phyloP scores from a whole-genome alignment of 164 flowering plant genomes.

The Chloranthus sessilifolius region DNA sequence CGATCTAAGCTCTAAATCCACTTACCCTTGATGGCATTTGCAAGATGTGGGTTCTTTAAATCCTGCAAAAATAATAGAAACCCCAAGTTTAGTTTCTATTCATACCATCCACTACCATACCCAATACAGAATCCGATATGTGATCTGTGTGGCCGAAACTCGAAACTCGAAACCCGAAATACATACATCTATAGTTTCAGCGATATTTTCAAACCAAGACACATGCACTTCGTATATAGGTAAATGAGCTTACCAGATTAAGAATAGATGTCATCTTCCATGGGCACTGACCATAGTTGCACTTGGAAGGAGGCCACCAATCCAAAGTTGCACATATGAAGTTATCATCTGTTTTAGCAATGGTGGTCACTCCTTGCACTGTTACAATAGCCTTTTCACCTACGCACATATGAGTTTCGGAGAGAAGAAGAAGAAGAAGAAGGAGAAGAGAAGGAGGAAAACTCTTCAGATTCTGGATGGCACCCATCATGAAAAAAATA shows the following conservation, averaged over 20 bases:
- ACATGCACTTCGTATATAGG: too few relatives aligned
- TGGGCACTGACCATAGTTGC: constrained; percentile 26
- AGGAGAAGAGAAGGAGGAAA: too few relatives aligned
- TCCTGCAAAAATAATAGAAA: constrained; percentile 37
- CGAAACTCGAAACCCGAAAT: too few relatives aligned
- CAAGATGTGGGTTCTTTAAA: constrained; percentile 38
- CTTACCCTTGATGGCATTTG: constrained; percentile 57
- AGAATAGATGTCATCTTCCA: constrained; percentile 4
- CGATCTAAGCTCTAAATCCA: background rate
- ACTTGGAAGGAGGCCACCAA: constrained; percentile 54
- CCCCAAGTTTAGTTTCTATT: background rate
- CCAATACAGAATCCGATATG: background rate
- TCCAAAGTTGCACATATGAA: constrained; percentile 57
- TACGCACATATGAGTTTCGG: too few relatives aligned
- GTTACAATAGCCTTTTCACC: constrained; percentile 26
- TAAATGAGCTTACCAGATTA: constrained; percentile 9
- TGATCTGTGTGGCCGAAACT: background rate
- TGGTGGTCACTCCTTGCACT: constrained; percentile 21
- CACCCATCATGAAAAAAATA: too few relatives aligned
- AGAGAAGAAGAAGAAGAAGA: too few relatives aligned
- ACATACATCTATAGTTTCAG: too few relatives aligned
- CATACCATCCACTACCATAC: too few relatives aligned
- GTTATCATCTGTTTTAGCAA: constrained; percentile 45
- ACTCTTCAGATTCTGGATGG: too few relatives aligned
- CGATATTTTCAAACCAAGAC: too few relatives aligned